Base-by-base conservation (phyloP, 805 yeast genomes). In the Candida krabiensis region DNA sequence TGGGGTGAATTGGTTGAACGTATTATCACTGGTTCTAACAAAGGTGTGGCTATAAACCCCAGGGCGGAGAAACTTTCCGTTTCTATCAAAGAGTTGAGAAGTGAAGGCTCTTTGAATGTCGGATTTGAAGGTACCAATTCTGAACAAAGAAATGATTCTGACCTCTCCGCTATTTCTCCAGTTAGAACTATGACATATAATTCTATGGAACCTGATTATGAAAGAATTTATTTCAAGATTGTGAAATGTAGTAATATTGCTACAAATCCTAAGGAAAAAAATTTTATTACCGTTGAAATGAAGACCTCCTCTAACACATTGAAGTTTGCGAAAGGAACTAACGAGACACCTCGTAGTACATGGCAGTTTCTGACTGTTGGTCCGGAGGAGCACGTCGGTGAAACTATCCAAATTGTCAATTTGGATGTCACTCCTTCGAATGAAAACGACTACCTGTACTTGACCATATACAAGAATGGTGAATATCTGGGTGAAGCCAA, bases 1-100 rank as follows among this genome's bases (percentile, higher is more conserved):
- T 88, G 96, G 96, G 96, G 96, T 64, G 90, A 83, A 45, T 64
- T 86, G 35, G 75, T 84, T 16, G 88, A 86, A 52, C 69, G 95
- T 52, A 84, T 88, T 43, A 81, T 88, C 46, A 59, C 76, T 12
- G 93, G 95, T 18, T 77, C 90, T 1, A 76, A 71, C 40, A 75
- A 75, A 38, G 95, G 95, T 46, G 77, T 86, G 37, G 91, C 90
- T 4, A 74, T 85, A 19, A 85, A 86, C 44, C 89, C 91, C 19
- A 72, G 95, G 58, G 88, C 93, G 3, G 90, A 83, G 50, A 72
- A 70, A 41, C 66, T 88, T 47, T 71, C 77, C 23, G 73, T 86
- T 8, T 72, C 90, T 2, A 76, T 87, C 31, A 86, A 86, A 58
- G 95, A 86, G 56, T 75, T 85, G 52, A 77, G 74, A 55, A 73